Evolutionary conservation across 768 basidiomycete species (phyloP).

Genomic region (Calocybe cyanea): DNA sequence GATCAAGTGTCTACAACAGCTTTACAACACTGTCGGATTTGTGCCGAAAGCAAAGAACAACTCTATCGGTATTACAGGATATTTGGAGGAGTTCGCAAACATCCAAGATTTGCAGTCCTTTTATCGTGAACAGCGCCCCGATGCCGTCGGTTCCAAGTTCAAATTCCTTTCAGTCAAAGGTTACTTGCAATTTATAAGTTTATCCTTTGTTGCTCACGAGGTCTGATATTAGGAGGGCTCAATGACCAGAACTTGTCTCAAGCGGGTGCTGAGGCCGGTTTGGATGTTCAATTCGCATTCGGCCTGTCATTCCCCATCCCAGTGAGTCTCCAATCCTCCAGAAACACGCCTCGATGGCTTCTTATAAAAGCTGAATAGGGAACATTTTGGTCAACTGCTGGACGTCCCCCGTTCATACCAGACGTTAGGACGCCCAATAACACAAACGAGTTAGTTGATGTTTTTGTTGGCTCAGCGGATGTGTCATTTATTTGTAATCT

Average conservation of each 20-base stretch:
- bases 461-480: background rate
- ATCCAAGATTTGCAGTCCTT: constrained; percentile 46
- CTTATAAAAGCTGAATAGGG: constrained; percentile 22
- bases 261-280: constrained; percentile 60
- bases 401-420: constrained; percentile 54
- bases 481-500: background rate
- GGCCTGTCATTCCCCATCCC: constrained; percentile 60
- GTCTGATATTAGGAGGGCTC: constrained; percentile 39
- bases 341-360: background rate
- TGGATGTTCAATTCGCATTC: constrained; percentile 61
- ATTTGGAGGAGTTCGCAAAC: constrained; percentile 51
- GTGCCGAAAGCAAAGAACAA: constrained; percentile 40
- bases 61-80: constrained; percentile 50
- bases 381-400: constrained; percentile 61
- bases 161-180: constrained; percentile 55
- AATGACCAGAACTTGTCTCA: constrained; percentile 49
- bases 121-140: constrained; percentile 40
- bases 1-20: constrained; percentile 45
- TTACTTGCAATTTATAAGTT: constrained; percentile 13
- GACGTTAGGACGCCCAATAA: constrained; percentile 34
- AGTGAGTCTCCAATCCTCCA: constrained; percentile 17
- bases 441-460: constrained; percentile 31
- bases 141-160: constrained; percentile 46
- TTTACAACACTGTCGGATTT: constrained; percentile 51
- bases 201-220: constrained; percentile 10